Evolutionary conservation across 1,284 basidiomycete species (phyloP), one percentile per base, ranked within the genome.

Genomic region (Gomphus sp.): DNA sequence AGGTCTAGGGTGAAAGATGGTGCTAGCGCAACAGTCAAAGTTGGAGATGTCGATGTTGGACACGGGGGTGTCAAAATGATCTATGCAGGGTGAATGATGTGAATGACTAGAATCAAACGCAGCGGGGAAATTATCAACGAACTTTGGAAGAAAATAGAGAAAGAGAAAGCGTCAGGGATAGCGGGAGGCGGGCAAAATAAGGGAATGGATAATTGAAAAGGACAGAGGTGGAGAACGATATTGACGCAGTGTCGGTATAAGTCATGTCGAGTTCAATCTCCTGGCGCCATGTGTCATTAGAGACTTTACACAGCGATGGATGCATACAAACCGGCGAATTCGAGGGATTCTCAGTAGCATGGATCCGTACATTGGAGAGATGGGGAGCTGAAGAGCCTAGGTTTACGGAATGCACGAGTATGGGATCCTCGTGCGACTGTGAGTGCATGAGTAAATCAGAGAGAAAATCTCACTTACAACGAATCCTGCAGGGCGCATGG

Each of bases 171-270:
- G 87, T 87, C 51, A 91, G 73, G 25, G 87, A 88, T 55, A 92
- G 80, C 4, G 89, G 89, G 43, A 92, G 78, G 39, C 88, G 84
- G 7, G 88, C 89, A 66, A 92, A 92, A 4, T 84, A 83, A 1
- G 84, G 71, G 71, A 85, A 82, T 12, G 89, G 89, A 65, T 91
- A 90, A 68, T 91, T 90, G 72, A 91, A 88, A 28, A 91, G 72
- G 65, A 89, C 87, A 25, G 88, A 86, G 0, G 89, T 91, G 36
- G 89, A 90, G 28, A 92, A 75, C 1, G 89, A 88, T 41, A 91
- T 71, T 2, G 89, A 90, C 48, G 88, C 62, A 7, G 79, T 80
- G 67, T 91, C 89, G 7, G 75, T 77, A 66, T 92, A 92, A 33
- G 75, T 74, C 65, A 88, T 74, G 66, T 84, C 83, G 60, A 87